phyloP scores from a whole-genome alignment of 1,284 basidiomycete species.

The Moniliophthora roreri region DNA sequence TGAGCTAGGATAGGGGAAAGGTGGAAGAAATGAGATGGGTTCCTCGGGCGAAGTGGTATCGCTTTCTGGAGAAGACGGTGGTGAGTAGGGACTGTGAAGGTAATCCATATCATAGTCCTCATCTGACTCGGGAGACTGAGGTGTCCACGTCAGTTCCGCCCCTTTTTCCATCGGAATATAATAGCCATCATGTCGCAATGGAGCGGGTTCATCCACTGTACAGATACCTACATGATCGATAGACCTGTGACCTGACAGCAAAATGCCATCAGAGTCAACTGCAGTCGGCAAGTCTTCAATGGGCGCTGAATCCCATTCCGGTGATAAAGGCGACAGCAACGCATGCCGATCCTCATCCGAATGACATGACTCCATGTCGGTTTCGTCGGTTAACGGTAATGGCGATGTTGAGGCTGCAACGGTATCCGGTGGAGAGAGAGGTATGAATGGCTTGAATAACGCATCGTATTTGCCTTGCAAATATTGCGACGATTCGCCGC shows the following conservation, averaged over 20 bases:
- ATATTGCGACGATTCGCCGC: neutral
- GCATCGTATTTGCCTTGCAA: neutral
- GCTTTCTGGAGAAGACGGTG: neutral
- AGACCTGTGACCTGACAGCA: too few relatives aligned
- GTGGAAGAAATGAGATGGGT: neutral
- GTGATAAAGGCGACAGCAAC: slow-evolving; percentile 36
- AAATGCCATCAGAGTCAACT: too few relatives aligned
- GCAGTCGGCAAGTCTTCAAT: too few relatives aligned
- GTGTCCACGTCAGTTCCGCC: slow-evolving; percentile 2
- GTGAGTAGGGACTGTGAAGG: neutral
- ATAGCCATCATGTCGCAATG: neutral
- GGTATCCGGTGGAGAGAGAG: slow-evolving; percentile 43
- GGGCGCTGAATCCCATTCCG: slow-evolving; percentile 13
- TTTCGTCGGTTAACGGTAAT: slow-evolving; percentile 30
- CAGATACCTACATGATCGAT: too few relatives aligned
- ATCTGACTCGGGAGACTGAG: neutral
- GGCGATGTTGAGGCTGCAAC: slow-evolving; percentile 33
- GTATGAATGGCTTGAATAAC: slow-evolving; percentile 27
- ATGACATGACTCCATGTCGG: slow-evolving; percentile 5
- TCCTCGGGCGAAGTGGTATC: neutral
- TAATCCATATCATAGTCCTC: neutral
- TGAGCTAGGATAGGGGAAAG: slow-evolving; percentile 4
- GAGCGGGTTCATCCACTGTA: neutral
- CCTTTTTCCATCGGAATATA: neutral
- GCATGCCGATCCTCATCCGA: slow-evolving; percentile 8